These are phyloP conservation scores for Microstegium vimineum DNA, from an alignment of 176 grass and related monocot species.

Conservation along the genomic window DNA sequence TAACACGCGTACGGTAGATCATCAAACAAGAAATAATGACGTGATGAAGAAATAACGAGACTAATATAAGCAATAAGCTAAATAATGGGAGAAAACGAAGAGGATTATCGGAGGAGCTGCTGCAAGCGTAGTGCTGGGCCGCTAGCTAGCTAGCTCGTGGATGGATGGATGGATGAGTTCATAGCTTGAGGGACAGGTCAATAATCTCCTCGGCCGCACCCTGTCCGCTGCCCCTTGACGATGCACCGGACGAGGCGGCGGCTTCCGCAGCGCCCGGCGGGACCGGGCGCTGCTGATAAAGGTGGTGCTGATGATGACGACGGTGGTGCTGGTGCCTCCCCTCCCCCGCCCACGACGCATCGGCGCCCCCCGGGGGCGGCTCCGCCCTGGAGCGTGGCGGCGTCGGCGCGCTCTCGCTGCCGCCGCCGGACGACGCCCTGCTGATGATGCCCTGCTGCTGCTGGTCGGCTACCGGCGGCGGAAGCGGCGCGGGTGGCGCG, in stretches of 20 bases:
- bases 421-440: background rate
- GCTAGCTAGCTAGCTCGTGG: background rate
- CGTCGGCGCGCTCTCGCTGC: background rate
- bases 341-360: conserved; percentile 13
- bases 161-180: background rate
- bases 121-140: background rate
- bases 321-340: background rate
- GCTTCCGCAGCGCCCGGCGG: background rate
- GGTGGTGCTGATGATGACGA: background rate
- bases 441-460: background rate
- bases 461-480: background rate
- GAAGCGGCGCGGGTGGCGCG: background rate
- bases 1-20: background rate
- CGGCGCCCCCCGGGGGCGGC: background rate
- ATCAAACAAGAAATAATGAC: conserved; percentile 25
- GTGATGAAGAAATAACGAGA: conserved; percentile 6
- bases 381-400: background rate
- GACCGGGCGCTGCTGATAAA: background rate
- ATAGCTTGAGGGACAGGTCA: conserved; percentile 63
- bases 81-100: background rate
- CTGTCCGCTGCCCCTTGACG: background rate
- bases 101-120: background rate
- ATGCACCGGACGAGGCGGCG: background rate
- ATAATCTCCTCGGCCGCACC: conserved; percentile 40
- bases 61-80: conserved; percentile 19